Percentiles rank a stretch among this genome's conserved stretches.
Conservation (phyloP, 352 stramenopile genomes). For the Thalassiosira exigua region DNA sequence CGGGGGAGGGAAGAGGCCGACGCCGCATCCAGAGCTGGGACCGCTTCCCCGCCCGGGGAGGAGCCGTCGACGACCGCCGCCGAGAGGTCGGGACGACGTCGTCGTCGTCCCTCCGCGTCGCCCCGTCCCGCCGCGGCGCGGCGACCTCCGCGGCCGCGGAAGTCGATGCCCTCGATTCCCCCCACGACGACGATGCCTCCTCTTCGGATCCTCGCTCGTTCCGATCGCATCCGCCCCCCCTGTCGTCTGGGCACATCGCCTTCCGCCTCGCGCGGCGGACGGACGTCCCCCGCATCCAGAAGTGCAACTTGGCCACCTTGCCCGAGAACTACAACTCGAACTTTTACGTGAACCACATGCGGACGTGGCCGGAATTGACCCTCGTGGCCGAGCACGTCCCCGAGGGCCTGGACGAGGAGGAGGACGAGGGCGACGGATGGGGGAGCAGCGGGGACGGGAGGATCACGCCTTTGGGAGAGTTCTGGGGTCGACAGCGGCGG, state of each 20-base stretch:
- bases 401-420: constrained; percentile 13
- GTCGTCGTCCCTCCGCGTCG: no score
- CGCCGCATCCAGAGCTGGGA: no score
- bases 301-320: constrained; percentile 85
- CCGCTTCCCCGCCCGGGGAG: no score
- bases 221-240: no score
- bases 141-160: no score
- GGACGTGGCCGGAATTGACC: constrained; percentile 83
- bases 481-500: neutral
- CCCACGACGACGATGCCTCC: no score
- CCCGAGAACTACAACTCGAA: constrained; percentile 88
- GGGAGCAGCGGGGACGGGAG: constrained; percentile 35
- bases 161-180: no score
- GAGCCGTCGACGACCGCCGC: no score
- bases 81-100: no score
- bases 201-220: no score
- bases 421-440: constrained; percentile 50
- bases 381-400: constrained; percentile 82
- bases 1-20: no score
- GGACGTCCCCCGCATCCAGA: constrained; percentile 75
- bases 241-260: constrained; percentile 41
- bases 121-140: no score
- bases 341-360: constrained; percentile 86
- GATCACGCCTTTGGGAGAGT: constrained; percentile 36
- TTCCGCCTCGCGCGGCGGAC: constrained; percentile 59